Conservation (phyloP, 495 filamentous ascomycete species). For the Xylaria bambusicola region DNA sequence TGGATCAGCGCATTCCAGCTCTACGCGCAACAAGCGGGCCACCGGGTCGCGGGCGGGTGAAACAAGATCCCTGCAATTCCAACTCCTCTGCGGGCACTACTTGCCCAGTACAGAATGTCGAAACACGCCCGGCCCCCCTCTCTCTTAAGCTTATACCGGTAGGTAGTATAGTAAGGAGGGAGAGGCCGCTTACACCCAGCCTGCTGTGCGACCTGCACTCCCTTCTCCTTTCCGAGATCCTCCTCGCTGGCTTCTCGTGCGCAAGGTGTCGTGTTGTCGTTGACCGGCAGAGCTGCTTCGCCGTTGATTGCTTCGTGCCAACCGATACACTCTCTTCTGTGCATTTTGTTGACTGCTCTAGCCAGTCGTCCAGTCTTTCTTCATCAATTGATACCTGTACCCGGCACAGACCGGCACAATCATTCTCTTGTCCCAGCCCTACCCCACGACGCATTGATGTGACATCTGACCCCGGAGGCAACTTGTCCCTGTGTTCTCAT, state of each 20-base stretch:
- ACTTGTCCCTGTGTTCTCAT: neutral
- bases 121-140: conserved; percentile 8
- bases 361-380: conserved; percentile 15
- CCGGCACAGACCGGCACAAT: neutral
- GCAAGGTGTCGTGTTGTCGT: neutral
- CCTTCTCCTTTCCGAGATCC: neutral
- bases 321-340: neutral
- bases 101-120: neutral
- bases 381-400: neutral
- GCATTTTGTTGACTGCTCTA: conserved; percentile 1
- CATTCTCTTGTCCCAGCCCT: too few species aligned
- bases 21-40: neutral
- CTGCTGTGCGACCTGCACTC: too few species aligned
- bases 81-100: neutral
- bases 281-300: conserved; percentile 12
- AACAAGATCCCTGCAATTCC: conserved; percentile 6
- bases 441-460: neutral
- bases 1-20: neutral
- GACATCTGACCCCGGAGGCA: neutral
- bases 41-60: neutral
- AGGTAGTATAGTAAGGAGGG: too few species aligned
- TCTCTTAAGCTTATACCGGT: too few species aligned
- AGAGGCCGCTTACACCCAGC: too few species aligned
- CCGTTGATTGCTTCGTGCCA: conserved; percentile 5
- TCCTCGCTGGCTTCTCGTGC: neutral